Evolutionary conservation across 176 grass and related monocot genomes (phyloP).

Genomic region (Ampelocalamus luodianensis): DNA sequence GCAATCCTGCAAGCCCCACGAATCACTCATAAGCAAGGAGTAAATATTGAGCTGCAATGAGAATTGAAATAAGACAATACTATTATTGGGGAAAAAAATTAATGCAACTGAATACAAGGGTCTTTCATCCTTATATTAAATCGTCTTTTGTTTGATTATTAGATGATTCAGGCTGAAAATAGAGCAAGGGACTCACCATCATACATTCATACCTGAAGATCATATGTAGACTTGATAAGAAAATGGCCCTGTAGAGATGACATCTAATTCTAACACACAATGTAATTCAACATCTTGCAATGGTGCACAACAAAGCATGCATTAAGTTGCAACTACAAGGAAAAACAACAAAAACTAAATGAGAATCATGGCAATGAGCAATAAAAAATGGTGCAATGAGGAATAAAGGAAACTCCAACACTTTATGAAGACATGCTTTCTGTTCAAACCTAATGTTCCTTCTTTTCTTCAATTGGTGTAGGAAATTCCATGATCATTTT

Average conservation of each 20-base stretch:
- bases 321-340: no score
- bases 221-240: constrained; percentile 51
- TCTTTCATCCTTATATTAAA: constrained; percentile 11
- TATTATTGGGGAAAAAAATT: background rate
- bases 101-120: background rate
- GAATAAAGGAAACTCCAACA: constrained; percentile 45
- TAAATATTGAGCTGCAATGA: background rate
- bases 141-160: background rate
- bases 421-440: background rate
- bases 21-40: no score
- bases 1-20: no score
- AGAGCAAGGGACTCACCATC: constrained; percentile 81
- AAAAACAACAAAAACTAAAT: background rate
- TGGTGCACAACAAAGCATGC: no score
- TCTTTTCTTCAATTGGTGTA: background rate
- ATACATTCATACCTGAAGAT: constrained; percentile 99
- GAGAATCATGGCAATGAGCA: background rate
- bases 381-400: background rate
- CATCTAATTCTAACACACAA: no score
- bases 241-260: constrained; percentile 41
- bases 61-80: background rate
- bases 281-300: no score
- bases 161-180: constrained; percentile 23
- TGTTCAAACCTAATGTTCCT: background rate
- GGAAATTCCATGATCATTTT: background rate